Conservation (phyloP, 192 early-diverging fungal genomes). For the Backusella tuberculispora region DNA sequence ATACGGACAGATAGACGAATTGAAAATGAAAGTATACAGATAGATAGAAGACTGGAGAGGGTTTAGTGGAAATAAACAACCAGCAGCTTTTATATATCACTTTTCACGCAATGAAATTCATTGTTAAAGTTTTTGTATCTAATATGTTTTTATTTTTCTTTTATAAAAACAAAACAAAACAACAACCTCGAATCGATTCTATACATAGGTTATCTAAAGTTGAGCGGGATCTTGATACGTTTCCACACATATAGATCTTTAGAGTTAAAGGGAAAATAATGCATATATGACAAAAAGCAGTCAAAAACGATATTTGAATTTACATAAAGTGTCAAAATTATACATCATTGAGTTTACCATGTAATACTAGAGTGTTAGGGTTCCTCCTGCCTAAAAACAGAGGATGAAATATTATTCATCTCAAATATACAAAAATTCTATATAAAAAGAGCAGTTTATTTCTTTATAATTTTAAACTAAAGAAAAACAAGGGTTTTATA, state of each 20-base stretch:
- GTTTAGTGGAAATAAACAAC: neutral
- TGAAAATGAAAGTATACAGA: constrained; percentile 2
- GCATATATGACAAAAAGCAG: neutral
- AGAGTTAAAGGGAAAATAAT: neutral
- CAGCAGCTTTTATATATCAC: neutral
- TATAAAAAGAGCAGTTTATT: no score
- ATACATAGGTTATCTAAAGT: no score
- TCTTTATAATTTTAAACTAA: neutral
- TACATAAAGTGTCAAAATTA: no score
- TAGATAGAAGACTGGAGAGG: neutral
- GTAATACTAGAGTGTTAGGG: no score
- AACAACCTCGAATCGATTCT: no score
- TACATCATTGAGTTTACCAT: no score
- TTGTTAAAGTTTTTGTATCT: neutral
- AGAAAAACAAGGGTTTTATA: no score
- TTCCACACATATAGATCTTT: neutral
- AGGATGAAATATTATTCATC: no score
- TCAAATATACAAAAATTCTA: no score
- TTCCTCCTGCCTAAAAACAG: no score
- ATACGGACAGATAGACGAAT: neutral
- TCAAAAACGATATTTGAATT: neutral
- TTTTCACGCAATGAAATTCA: no score
- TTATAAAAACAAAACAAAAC: neutral
- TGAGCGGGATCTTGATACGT: neutral
- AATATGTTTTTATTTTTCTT: neutral